Base-by-base conservation (phyloP, 169 alveolate species). In the Eimeria tenella region DNA sequence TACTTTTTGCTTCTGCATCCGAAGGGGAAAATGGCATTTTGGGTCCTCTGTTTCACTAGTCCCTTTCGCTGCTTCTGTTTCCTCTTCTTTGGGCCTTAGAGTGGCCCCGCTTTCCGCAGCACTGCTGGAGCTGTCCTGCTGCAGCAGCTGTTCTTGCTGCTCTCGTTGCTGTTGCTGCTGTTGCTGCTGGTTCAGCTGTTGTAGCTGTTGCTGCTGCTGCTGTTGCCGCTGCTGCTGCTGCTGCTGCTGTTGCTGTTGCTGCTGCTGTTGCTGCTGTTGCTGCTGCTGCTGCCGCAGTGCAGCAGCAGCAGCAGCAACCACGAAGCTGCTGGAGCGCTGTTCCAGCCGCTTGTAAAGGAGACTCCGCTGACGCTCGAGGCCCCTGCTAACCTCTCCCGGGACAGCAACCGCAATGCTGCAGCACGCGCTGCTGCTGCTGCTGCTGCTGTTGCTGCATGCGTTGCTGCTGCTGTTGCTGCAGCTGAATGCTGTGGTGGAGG, bases 211-310 rank as follows among this genome's bases (percentile, higher is more conserved):
- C 23, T 63, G 74, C 74, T 63, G 74, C 73, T 62, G 73, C n/a
- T 62, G 23, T 23, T 62, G 23, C n/a, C 15, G 21, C 4, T 62
- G 73, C 15, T 62, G 73, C 15, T 62, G 73, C n/a, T 62, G 5
- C n/a, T 62, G 23, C 2, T 63, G 74, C 5, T 63, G 74, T 25
- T 63, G 23, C 1, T 17, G 17, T 15, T 63, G 74, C 74, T 63
- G 74, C 74, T 63, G 74, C 74, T 3, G 82, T 4, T 71, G 82
- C 52, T 71, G 50, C 9, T 25, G 55, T 3, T 31, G 55, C 17
- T 71, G 82, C 55, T 71, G 4, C 56, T 25, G 82, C 53, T 71
- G 82, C 82, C 17, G 50, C 56, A 71, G 82, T 71, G 82, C 82
- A 7, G 82, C 82, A 71, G 82, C 50, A n/a, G 82, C 82, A 71